Evolutionary conservation across 2,329 filamentous ascomycete species (phyloP).

Genomic region (Pyrenophora tritici-repentis): DNA sequence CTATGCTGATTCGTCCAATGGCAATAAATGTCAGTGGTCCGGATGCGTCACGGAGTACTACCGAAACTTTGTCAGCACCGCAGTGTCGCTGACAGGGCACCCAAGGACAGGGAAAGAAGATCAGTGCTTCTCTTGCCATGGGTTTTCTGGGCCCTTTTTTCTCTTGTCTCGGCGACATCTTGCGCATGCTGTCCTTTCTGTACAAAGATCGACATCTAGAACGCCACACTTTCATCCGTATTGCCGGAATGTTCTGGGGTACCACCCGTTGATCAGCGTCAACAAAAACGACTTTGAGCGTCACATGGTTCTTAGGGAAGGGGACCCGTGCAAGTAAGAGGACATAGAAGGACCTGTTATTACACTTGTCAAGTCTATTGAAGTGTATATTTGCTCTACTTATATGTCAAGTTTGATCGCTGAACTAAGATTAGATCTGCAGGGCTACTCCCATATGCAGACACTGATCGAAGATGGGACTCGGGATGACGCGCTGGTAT

Average conservation of each 20-base stretch:
- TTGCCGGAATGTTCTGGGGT: constrained; percentile 8
- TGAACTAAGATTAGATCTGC: not conserved
- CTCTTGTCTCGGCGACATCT: not conserved
- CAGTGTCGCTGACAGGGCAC: constrained; percentile 6
- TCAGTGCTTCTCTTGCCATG: constrained; percentile 6
- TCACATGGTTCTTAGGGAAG: not conserved
- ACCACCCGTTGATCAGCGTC: constrained; percentile 5
- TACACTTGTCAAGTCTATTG: not conserved
- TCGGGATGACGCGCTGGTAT: too few species aligned
- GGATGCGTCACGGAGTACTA: not conserved
- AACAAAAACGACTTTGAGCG: not conserved
- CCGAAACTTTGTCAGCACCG: not conserved
- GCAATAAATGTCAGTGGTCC: not conserved
- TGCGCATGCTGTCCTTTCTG: not conserved
- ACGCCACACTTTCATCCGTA: constrained; percentile 15
- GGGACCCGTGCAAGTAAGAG: not conserved
- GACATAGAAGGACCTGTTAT: not conserved
- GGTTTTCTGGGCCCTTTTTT: constrained; percentile 4
- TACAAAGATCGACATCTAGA: constrained; percentile 13
- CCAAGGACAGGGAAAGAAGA: not conserved
- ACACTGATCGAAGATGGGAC: too few species aligned
- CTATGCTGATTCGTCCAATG: constrained; percentile 3
- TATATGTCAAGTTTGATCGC: not conserved
- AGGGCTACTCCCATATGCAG: too few species aligned
- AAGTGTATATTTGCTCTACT: not conserved